Evolutionary conservation across 2,329 filamentous ascomycete genomes (phyloP).

Genomic region (Hypoxylon sp.): DNA sequence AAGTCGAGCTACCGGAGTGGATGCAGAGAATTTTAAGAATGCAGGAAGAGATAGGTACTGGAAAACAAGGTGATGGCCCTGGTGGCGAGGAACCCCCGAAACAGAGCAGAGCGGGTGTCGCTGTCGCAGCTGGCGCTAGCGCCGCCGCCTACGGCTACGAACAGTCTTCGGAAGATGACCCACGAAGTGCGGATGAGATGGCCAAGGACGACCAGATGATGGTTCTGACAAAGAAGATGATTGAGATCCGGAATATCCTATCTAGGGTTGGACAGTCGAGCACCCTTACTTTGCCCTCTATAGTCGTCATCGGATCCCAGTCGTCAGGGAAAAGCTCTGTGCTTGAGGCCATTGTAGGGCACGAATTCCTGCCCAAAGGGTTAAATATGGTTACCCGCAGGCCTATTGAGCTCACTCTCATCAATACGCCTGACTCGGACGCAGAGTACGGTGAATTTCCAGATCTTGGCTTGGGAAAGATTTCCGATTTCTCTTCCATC

Average conservation of each 20-base stretch:
- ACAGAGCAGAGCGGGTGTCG: constrained; percentile 70
- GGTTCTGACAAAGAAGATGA: constrained; percentile 99
- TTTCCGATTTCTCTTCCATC: constrained; percentile 91
- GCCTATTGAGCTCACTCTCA: constrained; percentile 94
- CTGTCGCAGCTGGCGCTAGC: constrained; percentile 76
- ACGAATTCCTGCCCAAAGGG: constrained; percentile 98
- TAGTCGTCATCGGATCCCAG: constrained; percentile 99
- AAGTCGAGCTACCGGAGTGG: constrained; percentile 80
- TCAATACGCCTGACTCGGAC: constrained; percentile 90
- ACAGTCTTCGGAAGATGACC: constrained; percentile 74
- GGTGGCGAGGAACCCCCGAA: constrained; percentile 68
- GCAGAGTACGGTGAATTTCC: constrained; percentile 97
- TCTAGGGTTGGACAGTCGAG: constrained; percentile 93
- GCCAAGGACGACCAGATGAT: constrained; percentile 99
- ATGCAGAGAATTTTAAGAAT: constrained; percentile 77
- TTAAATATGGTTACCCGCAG: constrained; percentile 97
- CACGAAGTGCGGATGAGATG: constrained; percentile 71
- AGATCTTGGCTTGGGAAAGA: constrained; percentile 87
- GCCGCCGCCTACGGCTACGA: constrained; percentile 85
- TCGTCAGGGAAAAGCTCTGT: constrained; percentile 99
- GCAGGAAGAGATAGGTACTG: constrained; percentile 70
- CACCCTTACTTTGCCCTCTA: constrained; percentile 89
- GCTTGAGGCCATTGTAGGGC: constrained; percentile 94
- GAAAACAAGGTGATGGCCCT: constrained; percentile 59
- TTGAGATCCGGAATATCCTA: constrained; percentile 93